Evolutionary conservation across 768 basidiomycete species (phyloP).

Genomic region (Leccinum variicolor): DNA sequence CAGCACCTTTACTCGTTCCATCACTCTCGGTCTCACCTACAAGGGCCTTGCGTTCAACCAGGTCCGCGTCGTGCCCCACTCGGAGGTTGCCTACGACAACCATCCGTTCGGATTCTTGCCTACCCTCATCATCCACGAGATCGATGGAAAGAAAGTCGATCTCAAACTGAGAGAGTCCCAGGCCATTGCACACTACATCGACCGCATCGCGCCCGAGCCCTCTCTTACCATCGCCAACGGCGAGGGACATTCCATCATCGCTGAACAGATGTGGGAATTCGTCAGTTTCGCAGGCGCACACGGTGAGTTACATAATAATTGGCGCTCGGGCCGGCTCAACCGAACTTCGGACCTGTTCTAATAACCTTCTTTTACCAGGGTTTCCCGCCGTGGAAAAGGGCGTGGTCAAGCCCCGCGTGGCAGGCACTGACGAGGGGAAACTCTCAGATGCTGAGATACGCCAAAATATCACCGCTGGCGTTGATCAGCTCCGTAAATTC

Average conservation of each 20-base stretch:
- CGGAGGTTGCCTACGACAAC: conserved; percentile 25
- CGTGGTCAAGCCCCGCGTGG: conserved; percentile 32
- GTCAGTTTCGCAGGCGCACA: conserved; percentile 23
- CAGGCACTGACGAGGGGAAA: conserved; percentile 21
- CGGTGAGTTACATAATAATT: conserved; percentile 10
- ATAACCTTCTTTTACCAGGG: conserved; percentile 11
- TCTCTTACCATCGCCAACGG: conserved; percentile 19
- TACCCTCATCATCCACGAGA: conserved; percentile 28
- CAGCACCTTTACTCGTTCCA: conserved; percentile 32
- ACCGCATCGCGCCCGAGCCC: conserved; percentile 29
- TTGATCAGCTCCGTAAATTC: conserved; percentile 16
- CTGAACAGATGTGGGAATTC: conserved; percentile 34
- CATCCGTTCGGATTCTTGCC: conserved; percentile 33
- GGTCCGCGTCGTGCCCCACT: conserved; percentile 24
- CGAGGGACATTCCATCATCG: conserved; percentile 18
- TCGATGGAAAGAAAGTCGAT: conserved; percentile 19
- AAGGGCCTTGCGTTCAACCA: conserved; percentile 28
- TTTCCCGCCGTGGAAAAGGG: conserved; percentile 29
- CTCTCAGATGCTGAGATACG: conserved; percentile 24
- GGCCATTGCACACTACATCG: conserved; percentile 30
- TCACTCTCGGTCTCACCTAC: conserved; percentile 29
- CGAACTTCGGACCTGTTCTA: neutral
- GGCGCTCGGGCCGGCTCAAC: neutral
- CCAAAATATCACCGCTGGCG: conserved; percentile 11
- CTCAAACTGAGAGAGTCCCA: conserved; percentile 27